Base-by-base conservation (phyloP, 345 rosid genomes). In the Sisymbrium altissimum region DNA sequence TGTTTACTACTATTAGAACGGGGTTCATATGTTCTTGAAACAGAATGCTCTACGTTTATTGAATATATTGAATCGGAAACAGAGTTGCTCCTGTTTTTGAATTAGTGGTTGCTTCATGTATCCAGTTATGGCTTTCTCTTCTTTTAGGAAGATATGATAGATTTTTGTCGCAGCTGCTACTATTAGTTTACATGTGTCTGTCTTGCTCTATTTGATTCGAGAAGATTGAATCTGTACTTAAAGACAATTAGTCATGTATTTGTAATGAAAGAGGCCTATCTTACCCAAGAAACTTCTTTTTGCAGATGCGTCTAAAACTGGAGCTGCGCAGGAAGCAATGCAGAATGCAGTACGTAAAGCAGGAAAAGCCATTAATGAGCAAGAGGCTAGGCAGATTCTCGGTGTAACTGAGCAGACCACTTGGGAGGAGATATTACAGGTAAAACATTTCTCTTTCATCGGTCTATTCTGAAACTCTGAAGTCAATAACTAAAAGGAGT, bases 351-450 rank as follows among this genome's bases (percentile, higher is more conserved):
- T 83, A 53, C 87, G 84, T n/a, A 80, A 84, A 79, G 91, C 80
- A 58, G 79, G 88, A 73, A 90, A 89, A 85, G 81, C 45, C 60
- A 92, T 89, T 87, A 85, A 85, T 0, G 98, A 88, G 67, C 86
- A 82, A 76, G 98, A 95, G 73, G 99, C 99, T 17, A 77, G 91
- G 78, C 96, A 95, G 81, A 87, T 92, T 83, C 96, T 92, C 36
- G 96, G 97, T 33, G 91, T 92, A 30, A 64, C 87, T 0, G 86
- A 90, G 74, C 70, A 81, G 56, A 77, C 92, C 2, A 36, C 91
- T 5, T 95, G 96, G 97, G 97, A 88, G 74, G 99, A 92, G 78
- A 82, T 93, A 52, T 6, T 88, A 77, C 87, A 86, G 89, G 97
- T 77, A 25, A 56, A 27, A 56, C n/a, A 5, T 48, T 36, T 74